A percentile compares a stretch with the other conserved stretches of the same genome.
Evolutionary conservation across 257 asterid species (phyloP).

Genomic region (Coffea eugenioides): DNA sequence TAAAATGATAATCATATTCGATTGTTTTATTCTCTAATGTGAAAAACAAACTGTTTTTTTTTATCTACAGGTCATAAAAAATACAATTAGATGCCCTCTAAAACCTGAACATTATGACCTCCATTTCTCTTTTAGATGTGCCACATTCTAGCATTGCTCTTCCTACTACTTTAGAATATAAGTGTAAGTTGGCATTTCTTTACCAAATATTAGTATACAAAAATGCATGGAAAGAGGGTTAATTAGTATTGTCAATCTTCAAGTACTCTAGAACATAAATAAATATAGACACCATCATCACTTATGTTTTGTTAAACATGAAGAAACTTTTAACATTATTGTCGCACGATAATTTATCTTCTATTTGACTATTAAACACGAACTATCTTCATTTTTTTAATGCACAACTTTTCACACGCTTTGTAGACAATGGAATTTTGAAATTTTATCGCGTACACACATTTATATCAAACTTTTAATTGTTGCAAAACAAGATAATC

Average conservation of each 20-base stretch:
- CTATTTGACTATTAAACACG: too few species aligned
- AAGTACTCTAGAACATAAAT: background rate
- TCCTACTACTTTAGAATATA: background rate
- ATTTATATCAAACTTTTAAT: too few species aligned
- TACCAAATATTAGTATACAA: slow-evolving; percentile 18
- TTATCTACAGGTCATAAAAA: background rate
- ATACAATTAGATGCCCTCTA: background rate
- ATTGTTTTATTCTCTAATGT: background rate
- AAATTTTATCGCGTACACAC: too few species aligned
- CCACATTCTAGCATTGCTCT: slow-evolving; percentile 16
- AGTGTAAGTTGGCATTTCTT: slow-evolving; percentile 25
- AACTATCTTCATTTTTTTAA: too few species aligned
- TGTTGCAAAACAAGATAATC: too few species aligned
- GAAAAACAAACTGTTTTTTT: background rate
- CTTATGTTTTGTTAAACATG: background rate
- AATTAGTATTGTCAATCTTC: background rate
- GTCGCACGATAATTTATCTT: background rate
- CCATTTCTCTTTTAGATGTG: slow-evolving; percentile 17
- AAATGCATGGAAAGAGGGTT: background rate
- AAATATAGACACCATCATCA: background rate
- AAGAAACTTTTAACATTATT: too few species aligned
- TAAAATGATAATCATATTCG: background rate
- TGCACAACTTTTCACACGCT: too few species aligned
- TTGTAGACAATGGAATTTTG: too few species aligned
- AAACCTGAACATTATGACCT: slow-evolving; percentile 14